A percentile compares a stretch with the other conserved stretches of the same genome.
phyloP scores from a whole-genome alignment of 2,329 filamentous ascomycete species.

The Daldinia sp. region DNA sequence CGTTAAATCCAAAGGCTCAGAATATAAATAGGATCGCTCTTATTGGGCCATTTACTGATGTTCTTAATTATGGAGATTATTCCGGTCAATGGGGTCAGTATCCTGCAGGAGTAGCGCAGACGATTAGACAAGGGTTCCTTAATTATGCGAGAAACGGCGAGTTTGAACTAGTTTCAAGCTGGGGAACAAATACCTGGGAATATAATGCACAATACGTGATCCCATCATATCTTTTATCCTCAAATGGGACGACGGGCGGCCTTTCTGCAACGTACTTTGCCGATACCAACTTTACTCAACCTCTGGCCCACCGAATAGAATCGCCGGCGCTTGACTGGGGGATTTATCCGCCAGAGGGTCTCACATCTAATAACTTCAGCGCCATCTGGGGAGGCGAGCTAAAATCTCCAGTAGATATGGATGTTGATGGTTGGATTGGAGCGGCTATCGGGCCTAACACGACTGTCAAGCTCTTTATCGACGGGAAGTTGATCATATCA shows the following conservation, averaged over 20 bases:
- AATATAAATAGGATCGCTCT: slow-evolving; percentile 54
- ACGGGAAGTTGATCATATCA: slow-evolving; percentile 48
- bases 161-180: slow-evolving; percentile 55
- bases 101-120: slow-evolving; percentile 55
- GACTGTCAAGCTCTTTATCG: slow-evolving; percentile 55
- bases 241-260: slow-evolving; percentile 54
- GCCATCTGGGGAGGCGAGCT: slow-evolving; percentile 58
- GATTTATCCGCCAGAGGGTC: slow-evolving; percentile 57
- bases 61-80: slow-evolving; percentile 60
- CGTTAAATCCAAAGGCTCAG: slow-evolving; percentile 49
- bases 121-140: slow-evolving; percentile 55
- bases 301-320: slow-evolving; percentile 51
- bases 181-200: slow-evolving; percentile 59
- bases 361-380: slow-evolving; percentile 60
- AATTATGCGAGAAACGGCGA: slow-evolving; percentile 45
- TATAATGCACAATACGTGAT: slow-evolving; percentile 60
- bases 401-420: slow-evolving; percentile 53
- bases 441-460: slow-evolving; percentile 57
- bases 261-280: slow-evolving; percentile 57
- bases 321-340: slow-evolving; percentile 59
- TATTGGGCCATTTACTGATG: slow-evolving; percentile 57
- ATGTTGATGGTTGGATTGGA: slow-evolving; percentile 58
- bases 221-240: slow-evolving; percentile 56
- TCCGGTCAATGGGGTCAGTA: slow-evolving; percentile 58
- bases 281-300: slow-evolving; percentile 54